Evolutionary conservation across 169 alveolate species (phyloP).

Genomic region (Plasmodium billcollinsi): DNA sequence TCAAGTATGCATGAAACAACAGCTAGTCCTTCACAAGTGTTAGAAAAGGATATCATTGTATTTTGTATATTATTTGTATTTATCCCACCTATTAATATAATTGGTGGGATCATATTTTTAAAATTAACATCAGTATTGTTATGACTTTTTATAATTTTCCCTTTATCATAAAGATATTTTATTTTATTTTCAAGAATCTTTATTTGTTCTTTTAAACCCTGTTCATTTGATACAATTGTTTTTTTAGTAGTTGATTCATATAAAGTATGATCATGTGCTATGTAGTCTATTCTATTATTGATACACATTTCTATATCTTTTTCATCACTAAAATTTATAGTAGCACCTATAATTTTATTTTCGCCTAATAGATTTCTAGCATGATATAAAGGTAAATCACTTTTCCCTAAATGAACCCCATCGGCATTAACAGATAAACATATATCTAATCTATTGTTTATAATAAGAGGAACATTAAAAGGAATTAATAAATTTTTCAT

Average conservation of each 20-base stretch:
- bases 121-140: no score
- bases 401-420: slow-evolving; percentile 83
- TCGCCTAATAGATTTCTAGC: slow-evolving; percentile 80
- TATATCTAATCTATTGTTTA: slow-evolving; percentile 80
- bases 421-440: slow-evolving; percentile 79
- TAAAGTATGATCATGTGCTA: slow-evolving; percentile 69
- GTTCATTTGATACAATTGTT: slow-evolving; percentile 18
- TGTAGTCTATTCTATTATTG: slow-evolving; percentile 37
- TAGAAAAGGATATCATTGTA: slow-evolving; percentile 27
- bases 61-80: slow-evolving; percentile 47
- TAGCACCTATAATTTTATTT: slow-evolving; percentile 80
- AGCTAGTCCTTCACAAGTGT: slow-evolving; percentile 56
- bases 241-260: slow-evolving; percentile 40
- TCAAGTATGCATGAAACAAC: slow-evolving; percentile 38
- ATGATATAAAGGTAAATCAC: slow-evolving; percentile 76
- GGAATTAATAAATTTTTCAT: slow-evolving; percentile 16
- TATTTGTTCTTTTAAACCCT: slow-evolving; percentile 39
- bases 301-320: slow-evolving; percentile 64
- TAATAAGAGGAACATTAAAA: slow-evolving; percentile 78
- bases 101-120: slow-evolving; percentile 15
- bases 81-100: slow-evolving; percentile 54
- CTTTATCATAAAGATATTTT: slow-evolving; percentile 31
- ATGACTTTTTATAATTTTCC: slow-evolving; percentile 15
- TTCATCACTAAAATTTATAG: slow-evolving; percentile 77
- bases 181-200: slow-evolving; percentile 5